Evolutionary conservation across 192 early-diverging fungal genomes (phyloP).

Genomic region (Coemansia sp.): DNA sequence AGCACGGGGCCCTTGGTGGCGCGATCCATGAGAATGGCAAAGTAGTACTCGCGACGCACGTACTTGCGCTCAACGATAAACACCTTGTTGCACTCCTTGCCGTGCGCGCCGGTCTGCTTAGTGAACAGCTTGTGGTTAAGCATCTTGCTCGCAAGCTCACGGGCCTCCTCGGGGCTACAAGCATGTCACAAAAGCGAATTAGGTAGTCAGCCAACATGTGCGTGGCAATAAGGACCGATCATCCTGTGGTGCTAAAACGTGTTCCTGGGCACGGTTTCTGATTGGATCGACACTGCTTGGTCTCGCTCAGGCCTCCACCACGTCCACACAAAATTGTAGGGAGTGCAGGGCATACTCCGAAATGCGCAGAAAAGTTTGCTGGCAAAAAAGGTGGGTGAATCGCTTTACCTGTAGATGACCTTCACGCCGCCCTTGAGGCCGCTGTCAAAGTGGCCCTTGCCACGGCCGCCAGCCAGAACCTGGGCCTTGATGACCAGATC

Average conservation of each 20-base stretch:
- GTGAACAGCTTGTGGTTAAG: slow-evolving; percentile 96
- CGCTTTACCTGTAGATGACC: slow-evolving; percentile 86
- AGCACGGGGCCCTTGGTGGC: slow-evolving; percentile 92
- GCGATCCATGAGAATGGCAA: slow-evolving; percentile 98
- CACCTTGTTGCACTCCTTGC: slow-evolving; percentile 93
- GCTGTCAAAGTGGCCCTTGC: slow-evolving; percentile 96
- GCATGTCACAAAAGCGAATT: slow-evolving; percentile 2
- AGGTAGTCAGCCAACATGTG: slow-evolving; percentile 4
- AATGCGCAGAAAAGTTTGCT: background rate
- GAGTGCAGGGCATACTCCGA: background rate
- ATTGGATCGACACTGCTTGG: slow-evolving; percentile 4
- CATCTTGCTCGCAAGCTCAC: slow-evolving; percentile 92
- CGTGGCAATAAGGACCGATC: background rate
- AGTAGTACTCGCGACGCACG: slow-evolving; percentile 98
- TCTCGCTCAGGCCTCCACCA: background rate
- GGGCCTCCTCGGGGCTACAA: slow-evolving; percentile 81
- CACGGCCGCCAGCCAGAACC: slow-evolving; percentile 98
- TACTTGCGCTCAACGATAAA: slow-evolving; percentile 97
- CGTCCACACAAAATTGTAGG: background rate
- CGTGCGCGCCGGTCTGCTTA: slow-evolving; percentile 96
- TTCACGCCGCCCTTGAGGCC: slow-evolving; percentile 97
- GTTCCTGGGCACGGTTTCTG: background rate
- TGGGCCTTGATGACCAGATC: slow-evolving; percentile 85
- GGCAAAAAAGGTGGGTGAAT: background rate
- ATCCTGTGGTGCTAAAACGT: slow-evolving; percentile 9